Evolutionary conservation across 257 asterid genomes (phyloP), one percentile per base, ranked within the genome.

Genomic region (Solanum clarkiae): DNA sequence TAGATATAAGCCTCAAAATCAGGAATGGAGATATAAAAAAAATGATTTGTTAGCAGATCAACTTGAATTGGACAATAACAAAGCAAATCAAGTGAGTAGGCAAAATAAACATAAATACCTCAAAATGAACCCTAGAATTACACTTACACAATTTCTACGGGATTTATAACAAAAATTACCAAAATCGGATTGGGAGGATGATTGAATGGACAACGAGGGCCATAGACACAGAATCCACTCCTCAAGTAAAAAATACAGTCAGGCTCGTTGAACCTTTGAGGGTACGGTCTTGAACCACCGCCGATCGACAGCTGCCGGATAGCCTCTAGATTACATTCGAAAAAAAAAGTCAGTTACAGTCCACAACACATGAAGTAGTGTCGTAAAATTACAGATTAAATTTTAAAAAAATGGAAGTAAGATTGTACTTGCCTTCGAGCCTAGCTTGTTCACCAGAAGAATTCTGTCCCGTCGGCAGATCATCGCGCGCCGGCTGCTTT

Each of bases 141-240:
- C 42, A 36, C 40, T 36, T 36, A 69, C 53, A 70, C 16, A 53
- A 70, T 40, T 70, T 13, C 18, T 8, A 69, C 9, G 16, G 20
- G 24, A 7, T n/a, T 10, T 70, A 70, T 10, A 69, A 70, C 54
- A 70, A 20, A 42, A 14, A 68, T 24, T 71, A 88, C 90, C 81
- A 24, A 80, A 53, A 8, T 70, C 49, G 80, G 86, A 16, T 85
- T 70, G 18, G 79, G 86, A 18, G 91, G 91, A 86, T 88, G 91
- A 86, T 86, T 88, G 81, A 84, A 88, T 77, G 88, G 91, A 86
- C 91, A 88, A 13, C 88, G 89, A 84, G 87, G 70, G 45, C 91
- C 91, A 77, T 84, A 88, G 51, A 89, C 89, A 24, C 91, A 88
- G 70, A 86, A 36, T 18, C 91, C 89, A 29, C 85, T 86, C 84